Evolutionary conservation across 257 asterid genomes (phyloP).

Genomic region (Catharanthus roseus): DNA sequence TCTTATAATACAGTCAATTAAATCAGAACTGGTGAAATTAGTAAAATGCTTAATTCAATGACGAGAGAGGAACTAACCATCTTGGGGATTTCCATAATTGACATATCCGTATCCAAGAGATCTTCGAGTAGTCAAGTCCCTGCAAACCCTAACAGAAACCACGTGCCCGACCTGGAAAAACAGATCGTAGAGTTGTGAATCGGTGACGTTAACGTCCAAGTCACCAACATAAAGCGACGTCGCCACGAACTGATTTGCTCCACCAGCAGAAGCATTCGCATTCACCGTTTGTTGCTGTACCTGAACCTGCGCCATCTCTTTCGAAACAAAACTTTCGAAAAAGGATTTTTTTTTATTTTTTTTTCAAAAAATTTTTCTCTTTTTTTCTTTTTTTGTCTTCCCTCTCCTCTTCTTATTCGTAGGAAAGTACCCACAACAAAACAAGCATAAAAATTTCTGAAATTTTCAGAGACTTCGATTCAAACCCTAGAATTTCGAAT

Average conservation of each 20-base stretch:
- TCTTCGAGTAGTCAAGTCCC: constrained; percentile 63
- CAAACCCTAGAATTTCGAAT: constrained; percentile 19
- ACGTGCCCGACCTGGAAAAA: constrained; percentile 84
- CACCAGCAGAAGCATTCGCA: constrained; percentile 31
- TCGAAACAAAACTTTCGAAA: constrained; percentile 17
- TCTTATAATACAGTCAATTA: neutral
- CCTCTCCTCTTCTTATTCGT: constrained; percentile 88
- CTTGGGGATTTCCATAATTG: constrained; percentile 66
- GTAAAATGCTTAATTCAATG: neutral
- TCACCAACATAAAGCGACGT: constrained; percentile 91
- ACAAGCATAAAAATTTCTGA: constrained; percentile 1
- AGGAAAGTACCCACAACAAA: constrained; percentile 21
- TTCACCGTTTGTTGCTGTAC: constrained; percentile 57
- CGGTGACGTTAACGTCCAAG: constrained; percentile 69
- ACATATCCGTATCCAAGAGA: constrained; percentile 96
- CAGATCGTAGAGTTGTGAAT: constrained; percentile 80
- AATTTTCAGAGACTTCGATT: constrained; percentile 8
- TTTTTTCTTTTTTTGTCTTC: constrained; percentile 54
- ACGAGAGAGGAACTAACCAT: constrained; percentile 43
- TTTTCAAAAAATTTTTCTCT: constrained; percentile 26
- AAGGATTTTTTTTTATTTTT: neutral
- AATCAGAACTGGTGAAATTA: neutral
- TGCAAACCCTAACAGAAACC: constrained; percentile 89
- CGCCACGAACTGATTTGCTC: constrained; percentile 47
- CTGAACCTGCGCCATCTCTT: constrained; percentile 81